Evolutionary conservation across 2,329 filamentous ascomycete genomes (phyloP).

Genomic region (Metarhizium album): DNA sequence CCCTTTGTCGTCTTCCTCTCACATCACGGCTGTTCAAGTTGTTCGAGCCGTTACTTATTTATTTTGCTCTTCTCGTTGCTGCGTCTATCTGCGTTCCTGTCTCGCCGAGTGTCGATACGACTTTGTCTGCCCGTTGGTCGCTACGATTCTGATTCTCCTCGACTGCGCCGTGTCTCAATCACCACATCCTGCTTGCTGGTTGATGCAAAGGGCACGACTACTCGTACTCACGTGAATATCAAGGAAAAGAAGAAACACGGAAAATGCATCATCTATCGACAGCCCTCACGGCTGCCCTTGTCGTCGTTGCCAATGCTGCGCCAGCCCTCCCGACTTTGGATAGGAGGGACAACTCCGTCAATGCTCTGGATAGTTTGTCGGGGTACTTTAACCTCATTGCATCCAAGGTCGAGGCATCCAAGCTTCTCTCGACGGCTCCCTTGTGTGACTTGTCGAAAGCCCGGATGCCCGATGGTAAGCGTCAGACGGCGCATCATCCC

Average conservation of each 20-base stretch:
- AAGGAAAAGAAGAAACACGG: constrained; percentile 6
- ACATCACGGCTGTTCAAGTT: background rate
- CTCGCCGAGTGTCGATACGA: background rate
- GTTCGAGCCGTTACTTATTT: background rate
- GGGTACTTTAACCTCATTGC: constrained; percentile 52
- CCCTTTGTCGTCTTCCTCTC: constrained; percentile 11
- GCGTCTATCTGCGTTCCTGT: background rate
- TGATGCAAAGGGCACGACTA: too few species aligned
- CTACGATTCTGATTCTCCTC: background rate
- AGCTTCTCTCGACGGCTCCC: constrained; percentile 28
- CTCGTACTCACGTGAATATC: background rate
- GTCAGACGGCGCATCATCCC: background rate
- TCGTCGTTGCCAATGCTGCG: constrained; percentile 34
- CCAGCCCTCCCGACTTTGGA: constrained; percentile 30
- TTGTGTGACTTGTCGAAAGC: constrained; percentile 45
- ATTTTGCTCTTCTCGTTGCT: background rate
- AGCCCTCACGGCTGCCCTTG: constrained; percentile 33
- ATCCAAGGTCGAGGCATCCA: constrained; percentile 39
- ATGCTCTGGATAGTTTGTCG: constrained; percentile 37
- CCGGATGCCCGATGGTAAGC: constrained; percentile 37
- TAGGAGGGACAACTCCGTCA: constrained; percentile 25
- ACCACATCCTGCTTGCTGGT: background rate
- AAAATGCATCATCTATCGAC: constrained; percentile 43
- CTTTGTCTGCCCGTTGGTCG: background rate
- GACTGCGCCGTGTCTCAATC: background rate